These are phyloP conservation scores for Mycena vitilis DNA, from an alignment of 768 basidiomycete species.

Conservation along the genomic window DNA sequence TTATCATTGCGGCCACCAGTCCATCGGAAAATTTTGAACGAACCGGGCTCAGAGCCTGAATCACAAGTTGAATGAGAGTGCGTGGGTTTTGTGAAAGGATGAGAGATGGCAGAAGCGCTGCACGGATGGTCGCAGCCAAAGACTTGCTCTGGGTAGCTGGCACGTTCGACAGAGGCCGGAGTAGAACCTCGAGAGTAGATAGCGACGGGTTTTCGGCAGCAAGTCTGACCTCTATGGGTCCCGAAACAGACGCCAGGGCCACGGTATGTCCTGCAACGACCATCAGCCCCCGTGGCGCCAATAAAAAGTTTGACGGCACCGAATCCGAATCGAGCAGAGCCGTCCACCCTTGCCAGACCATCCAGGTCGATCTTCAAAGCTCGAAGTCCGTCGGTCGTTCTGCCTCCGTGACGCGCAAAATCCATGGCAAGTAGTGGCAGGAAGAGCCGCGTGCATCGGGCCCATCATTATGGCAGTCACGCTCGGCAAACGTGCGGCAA, in stretches of 20 bases:
- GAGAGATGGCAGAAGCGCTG: conserved; percentile 69
- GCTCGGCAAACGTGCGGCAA: no score
- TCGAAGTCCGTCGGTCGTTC: conserved; percentile 49
- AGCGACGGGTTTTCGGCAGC: conserved; percentile 77
- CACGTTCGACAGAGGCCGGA: conserved; percentile 76
- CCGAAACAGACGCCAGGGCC: conserved; percentile 80
- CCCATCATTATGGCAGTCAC: conserved; percentile 4
- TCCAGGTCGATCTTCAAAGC: conserved; percentile 63
- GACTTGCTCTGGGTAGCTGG: conserved; percentile 78
- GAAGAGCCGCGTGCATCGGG: not conserved
- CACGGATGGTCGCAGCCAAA: conserved; percentile 63
- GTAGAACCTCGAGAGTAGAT: conserved; percentile 78
- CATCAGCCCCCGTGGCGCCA: conserved; percentile 19
- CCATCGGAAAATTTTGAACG: conserved; percentile 48
- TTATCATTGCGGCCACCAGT: conserved; percentile 74
- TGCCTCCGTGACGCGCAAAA: conserved; percentile 49
- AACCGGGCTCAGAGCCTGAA: conserved; percentile 64
- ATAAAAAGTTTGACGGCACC: conserved; percentile 49
- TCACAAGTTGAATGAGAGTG: conserved; percentile 81
- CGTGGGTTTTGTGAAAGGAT: conserved; percentile 78
- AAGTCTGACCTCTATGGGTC: conserved; percentile 82
- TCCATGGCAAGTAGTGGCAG: conserved; percentile 16
- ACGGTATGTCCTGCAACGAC: conserved; percentile 45
- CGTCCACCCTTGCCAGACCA: conserved; percentile 76
- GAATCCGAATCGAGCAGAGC: conserved; percentile 79